phyloP scores from a whole-genome alignment of 306 rosid species.

The Echinosophora koreensis region DNA sequence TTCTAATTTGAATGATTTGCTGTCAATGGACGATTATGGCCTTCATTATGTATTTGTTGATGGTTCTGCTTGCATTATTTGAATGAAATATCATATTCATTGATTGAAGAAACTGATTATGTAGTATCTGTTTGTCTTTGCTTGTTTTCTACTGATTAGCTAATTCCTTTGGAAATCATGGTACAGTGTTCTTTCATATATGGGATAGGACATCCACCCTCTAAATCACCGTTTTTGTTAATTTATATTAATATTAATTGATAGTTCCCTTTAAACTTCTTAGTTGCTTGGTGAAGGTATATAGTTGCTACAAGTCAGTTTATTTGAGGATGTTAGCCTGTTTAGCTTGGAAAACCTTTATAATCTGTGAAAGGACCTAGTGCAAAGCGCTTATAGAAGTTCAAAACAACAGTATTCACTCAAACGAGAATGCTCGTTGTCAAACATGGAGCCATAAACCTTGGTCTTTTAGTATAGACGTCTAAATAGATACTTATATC shows the following conservation, averaged over 20 bases:
- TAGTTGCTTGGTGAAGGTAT: slow-evolving; percentile 8
- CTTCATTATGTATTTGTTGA: background rate
- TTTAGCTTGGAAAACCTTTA: slow-evolving; percentile 15
- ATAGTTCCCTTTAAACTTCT: background rate
- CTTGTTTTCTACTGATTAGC: no score
- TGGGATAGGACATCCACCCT: background rate
- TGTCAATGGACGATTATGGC: background rate
- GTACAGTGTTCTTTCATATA: background rate
- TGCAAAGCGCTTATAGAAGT: slow-evolving; percentile 90
- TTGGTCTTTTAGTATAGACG: slow-evolving; percentile 54
- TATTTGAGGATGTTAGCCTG: slow-evolving; percentile 8
- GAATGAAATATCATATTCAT: background rate
- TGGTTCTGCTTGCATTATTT: background rate
- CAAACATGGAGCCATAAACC: slow-evolving; percentile 89
- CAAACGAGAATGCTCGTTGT: slow-evolving; percentile 87
- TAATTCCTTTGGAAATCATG: slow-evolving; percentile 10
- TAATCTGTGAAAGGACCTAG: slow-evolving; percentile 4
- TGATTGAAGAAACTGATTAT: no score
- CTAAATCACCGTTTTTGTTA: background rate
- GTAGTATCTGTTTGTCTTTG: no score
- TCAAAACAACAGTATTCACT: slow-evolving; percentile 89
- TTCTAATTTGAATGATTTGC: background rate
- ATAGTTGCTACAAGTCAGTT: slow-evolving; percentile 5
- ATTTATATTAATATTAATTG: no score
- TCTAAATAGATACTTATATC: no score